Base-by-base conservation (phyloP, 2,329 filamentous ascomycete genomes). In the Aspergillus alliaceus region DNA sequence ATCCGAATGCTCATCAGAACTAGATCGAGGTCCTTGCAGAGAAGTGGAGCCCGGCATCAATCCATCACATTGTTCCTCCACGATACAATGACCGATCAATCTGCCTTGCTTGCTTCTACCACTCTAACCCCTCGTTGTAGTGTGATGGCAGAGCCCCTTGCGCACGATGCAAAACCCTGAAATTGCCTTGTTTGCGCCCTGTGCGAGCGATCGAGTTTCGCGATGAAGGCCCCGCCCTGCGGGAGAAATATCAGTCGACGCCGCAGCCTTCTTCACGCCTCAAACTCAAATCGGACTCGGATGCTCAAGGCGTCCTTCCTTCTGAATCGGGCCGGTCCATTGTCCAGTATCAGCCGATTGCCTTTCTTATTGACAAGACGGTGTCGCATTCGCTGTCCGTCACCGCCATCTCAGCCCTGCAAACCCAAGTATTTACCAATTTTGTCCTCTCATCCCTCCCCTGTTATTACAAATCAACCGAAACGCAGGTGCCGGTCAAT, bases 91-190 rank as follows among this genome's bases (percentile, higher is more conserved):
- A 25, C 20, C 15, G 15, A 27, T n/a, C n/a, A n/a, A n/a, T n/a
- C n/a, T 44, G 4, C 24, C 24, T 44, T 24, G n/a, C 25, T 8
- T 40, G 9, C 18, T 31, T 14, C 6, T 29, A 22, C 12, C 12
- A 31, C 29, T 37, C 47, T 54, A 42, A 56, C 40, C 29, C 31
- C 20, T 12, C n/a, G 14, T 18, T 32, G 12, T 53, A 72, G 68
- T 73, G 70, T 57, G 69, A 72, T 58, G 65, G 66, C 39, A 64
- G 61, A 27, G 61, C 65, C 12, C 64, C 68, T 32, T 73, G 71
- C 55, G 62, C 66, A 15, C 69, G 69, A 54, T 75, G 73, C 57
- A 61, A 60, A 53, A 64, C 62, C 39, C 64, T 66, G 56, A 69
- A 65, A 49, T 57, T 67, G 15, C 57, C 61, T 12, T 74, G 72